Evolutionary conservation across 2,329 filamentous ascomycete species (phyloP), one percentile per base, ranked within the genome.

Genomic region (Botrytis squamosa): DNA sequence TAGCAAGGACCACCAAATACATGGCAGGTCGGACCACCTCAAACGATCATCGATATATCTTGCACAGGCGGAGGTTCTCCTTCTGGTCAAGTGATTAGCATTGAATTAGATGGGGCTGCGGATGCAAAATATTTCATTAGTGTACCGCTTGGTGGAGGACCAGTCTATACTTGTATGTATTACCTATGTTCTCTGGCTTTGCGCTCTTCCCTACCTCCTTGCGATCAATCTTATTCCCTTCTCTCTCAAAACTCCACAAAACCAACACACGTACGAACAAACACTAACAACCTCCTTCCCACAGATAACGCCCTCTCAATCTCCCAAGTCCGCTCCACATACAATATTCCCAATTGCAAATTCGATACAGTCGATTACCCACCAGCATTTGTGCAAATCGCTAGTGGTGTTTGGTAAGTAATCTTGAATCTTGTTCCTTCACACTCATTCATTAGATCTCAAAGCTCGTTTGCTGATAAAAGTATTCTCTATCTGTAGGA

Each of bases 11-110:
- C 75, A n/a, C 18, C 71, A 10, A 73, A 75, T 4, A 77, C 75
- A 8, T 80, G 78, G 78, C 72, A 63, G 7, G 73, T 79, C 20
- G 78, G 78, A 3, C 78, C 78, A n/a, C 78, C 78, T 29, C 75
- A 79, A 52, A 79, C 76, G 1, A 75, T 79, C 42, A 74, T 57
- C 42, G 75, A 75, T 36, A 77, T 80, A 52, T 66, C 75, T 14
- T 80, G 78, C 71, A 66, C 59, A 9, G 63, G 62, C 14, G n/a
- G 49, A 9, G 33, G 29, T 22, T 49, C 62, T n/a, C 33, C 68
- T 49, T 60, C 65, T 16, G 69, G 64, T 36, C 63, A 60, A 18
- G 65, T 44, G 40, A 76, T 79, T 55, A 73, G n/a, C 63, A 78
- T 80, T 69, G 74, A 78, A 38, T 78, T 80, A 36, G 66, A 79